phyloP scores from a whole-genome alignment of 345 rosid genomes.

The Sonneratia alba region DNA sequence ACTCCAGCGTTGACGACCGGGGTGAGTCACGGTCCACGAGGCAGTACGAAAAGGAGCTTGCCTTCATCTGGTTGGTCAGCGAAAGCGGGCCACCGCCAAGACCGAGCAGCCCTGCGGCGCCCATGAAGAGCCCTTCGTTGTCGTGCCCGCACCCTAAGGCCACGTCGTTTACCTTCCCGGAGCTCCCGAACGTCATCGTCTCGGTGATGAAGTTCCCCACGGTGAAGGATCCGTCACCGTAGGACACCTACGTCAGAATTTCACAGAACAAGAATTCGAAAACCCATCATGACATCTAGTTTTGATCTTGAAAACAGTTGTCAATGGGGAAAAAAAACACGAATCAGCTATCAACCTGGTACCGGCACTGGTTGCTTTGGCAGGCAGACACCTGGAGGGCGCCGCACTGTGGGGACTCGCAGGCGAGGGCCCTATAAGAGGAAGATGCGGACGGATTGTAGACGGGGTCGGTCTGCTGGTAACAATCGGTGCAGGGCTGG shows the following conservation, averaged over 20 bases:
- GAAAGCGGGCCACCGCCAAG: constrained; percentile 91
- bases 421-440: constrained; percentile 39
- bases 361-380: constrained; percentile 40
- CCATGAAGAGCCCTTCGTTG: constrained; percentile 75
- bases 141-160: constrained; percentile 85
- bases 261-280: not conserved
- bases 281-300: not conserved
- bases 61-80: constrained; percentile 59
- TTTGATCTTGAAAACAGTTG: not conserved
- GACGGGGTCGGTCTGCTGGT: constrained; percentile 76
- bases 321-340: not conserved
- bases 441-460: constrained; percentile 64
- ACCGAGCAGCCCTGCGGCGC: constrained; percentile 81
- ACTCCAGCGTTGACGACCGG: constrained; percentile 62
- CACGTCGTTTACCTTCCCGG: constrained; percentile 27
- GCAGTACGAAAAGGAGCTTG: constrained; percentile 77
- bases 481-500: constrained; percentile 66
- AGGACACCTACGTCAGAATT: constrained; percentile 37
- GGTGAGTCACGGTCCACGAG: constrained; percentile 75
- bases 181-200: constrained; percentile 57
- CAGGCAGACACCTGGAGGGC: constrained; percentile 49
- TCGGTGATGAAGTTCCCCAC: constrained; percentile 65
- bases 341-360: constrained; percentile 35
- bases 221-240: constrained; percentile 91
- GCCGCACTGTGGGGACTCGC: constrained; percentile 45